Evolutionary conservation across 176 grass and related monocot species (phyloP), one percentile per base, ranked within the genome.

Genomic region (Oryza punctata): DNA sequence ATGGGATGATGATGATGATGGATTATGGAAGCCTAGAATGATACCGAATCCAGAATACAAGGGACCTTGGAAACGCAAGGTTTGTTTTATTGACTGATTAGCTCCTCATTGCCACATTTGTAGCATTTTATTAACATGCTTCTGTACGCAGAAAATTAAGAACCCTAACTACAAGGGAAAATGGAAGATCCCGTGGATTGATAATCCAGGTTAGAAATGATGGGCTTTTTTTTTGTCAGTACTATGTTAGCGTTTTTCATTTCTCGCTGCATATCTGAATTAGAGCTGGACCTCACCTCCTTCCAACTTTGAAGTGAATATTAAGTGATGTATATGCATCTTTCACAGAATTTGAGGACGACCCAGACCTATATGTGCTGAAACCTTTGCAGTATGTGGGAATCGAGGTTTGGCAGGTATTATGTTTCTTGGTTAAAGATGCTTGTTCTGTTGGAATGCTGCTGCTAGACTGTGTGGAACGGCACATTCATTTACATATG

Each of bases 341-440:
- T 83, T 89, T 52, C 81, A 43, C 89, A 99, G 93, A 99, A 81
- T 99, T 99, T 82, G 97, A 92, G 83, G 97, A 99, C 89, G 97
- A 99, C 72, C 97, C 91, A 82, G 93, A 99, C 89, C 88, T 99
- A 44, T 96, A 94, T 78, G 97, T 96, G 78, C 81, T 99, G 69
- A 99, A 96, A 87, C 89, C 97, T 86, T 70, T 99, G 81, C 94
- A 83, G 81, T 96, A 96, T 46, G 63, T 96, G 65, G 97, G 88
- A 72, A 92, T 99, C 84, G 97, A 99, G 91, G 91, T 99, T 72
- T 99, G 97, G 97, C 97, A 99, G 97, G 93, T 96, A 84, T 28
- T 71, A 83, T 21, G 59, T 16, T 78, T 5, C 13, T 73, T 61
- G 57, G 7, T 7, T 61, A 61, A 61, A 61, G n/a, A 61, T 61